A percentile compares a stretch with the other conserved stretches of the same genome.
These are phyloP conservation scores for Phytophthora sp. DNA, from an alignment of 352 stramenopile genomes.

Conservation along the genomic window DNA sequence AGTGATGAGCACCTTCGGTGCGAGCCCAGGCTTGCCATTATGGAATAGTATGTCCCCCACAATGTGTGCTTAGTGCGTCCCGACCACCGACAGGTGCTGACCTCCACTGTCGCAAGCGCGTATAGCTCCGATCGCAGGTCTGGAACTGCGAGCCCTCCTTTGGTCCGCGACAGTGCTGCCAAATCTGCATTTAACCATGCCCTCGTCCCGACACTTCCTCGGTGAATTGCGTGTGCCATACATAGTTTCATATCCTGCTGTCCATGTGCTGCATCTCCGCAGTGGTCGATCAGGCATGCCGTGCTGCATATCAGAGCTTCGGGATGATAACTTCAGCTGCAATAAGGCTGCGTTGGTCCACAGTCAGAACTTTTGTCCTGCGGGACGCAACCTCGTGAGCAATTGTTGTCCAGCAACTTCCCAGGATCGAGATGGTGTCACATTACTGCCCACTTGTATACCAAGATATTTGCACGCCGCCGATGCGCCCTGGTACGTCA, in stretches of 20 bases:
- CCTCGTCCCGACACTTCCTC: too few relatives aligned
- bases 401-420: background rate
- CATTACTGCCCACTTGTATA: background rate
- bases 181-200: too few relatives aligned
- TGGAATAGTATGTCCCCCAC: too few relatives aligned
- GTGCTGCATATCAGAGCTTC: slow-evolving; percentile 1
- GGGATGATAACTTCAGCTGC: background rate
- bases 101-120: too few relatives aligned
- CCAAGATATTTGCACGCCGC: background rate
- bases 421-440: background rate
- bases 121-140: too few relatives aligned
- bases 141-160: too few relatives aligned
- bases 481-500: background rate
- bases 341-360: slow-evolving; percentile 5
- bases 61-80: too few relatives aligned
- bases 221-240: too few relatives aligned
- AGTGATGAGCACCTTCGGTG: too few relatives aligned
- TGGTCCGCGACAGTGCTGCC: too few relatives aligned
- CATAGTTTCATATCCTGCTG: background rate
- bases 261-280: background rate
- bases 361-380: background rate
- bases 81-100: too few relatives aligned
- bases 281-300: background rate
- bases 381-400: background rate
- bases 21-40: too few relatives aligned